phyloP scores from a whole-genome alignment of 495 filamentous ascomycete genomes.

The Talaromyces trachyspermus region DNA sequence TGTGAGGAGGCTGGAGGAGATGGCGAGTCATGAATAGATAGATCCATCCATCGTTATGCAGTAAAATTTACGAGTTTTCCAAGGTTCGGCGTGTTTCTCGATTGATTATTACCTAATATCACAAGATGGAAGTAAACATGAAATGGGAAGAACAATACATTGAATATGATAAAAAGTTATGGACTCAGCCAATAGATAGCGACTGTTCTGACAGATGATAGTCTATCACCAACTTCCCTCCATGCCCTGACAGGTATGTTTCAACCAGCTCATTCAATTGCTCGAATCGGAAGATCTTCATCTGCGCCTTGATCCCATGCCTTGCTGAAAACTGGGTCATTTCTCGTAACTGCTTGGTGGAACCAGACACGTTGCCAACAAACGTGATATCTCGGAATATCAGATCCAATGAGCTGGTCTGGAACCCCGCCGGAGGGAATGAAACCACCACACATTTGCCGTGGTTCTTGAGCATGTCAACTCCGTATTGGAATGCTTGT shows the following conservation, averaged over 20 bases:
- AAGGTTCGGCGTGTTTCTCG: neutral
- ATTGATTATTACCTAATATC: neutral
- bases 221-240: constrained; percentile 8
- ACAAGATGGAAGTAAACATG: neutral
- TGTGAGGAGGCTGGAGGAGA: constrained; percentile 34
- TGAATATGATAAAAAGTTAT: no score
- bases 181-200: neutral
- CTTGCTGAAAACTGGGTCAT: constrained; percentile 6
- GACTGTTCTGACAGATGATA: no score
- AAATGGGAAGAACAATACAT: no score
- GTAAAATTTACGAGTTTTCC: neutral
- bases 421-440: constrained; percentile 2
- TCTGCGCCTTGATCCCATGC: constrained; percentile 1
- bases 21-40: constrained; percentile 24
- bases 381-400: constrained; percentile 6
- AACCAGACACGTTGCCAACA: constrained; percentile 5
- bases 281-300: neutral
- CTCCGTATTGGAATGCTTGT: constrained; percentile 6
- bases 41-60: neutral
- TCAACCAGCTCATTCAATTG: constrained; percentile 2
- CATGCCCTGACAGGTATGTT: constrained; percentile 2
- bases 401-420: neutral
- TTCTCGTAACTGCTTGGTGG: constrained; percentile 8
- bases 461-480: constrained; percentile 9
- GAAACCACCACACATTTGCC: constrained; percentile 8